Evolutionary conservation across 208 protist genomes (phyloP).

Genomic region (Tritrichomonas foetus): DNA sequence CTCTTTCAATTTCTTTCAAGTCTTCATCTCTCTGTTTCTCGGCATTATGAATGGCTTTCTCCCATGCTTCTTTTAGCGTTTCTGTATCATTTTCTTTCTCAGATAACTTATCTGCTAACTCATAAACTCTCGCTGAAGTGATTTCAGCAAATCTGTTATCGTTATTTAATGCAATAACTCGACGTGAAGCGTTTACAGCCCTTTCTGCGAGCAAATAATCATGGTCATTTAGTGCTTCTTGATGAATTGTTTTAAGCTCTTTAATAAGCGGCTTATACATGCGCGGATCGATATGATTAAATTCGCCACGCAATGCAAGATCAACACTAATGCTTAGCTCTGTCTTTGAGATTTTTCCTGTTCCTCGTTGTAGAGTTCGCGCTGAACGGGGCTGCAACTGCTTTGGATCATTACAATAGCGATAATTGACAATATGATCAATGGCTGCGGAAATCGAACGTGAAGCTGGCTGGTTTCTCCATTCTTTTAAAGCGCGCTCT

Average conservation of each 20-base stretch:
- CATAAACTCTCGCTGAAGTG: background rate
- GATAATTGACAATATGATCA: background rate
- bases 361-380: background rate
- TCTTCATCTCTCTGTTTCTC: background rate
- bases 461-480: slow-evolving; percentile 12
- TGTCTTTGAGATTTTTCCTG: no score
- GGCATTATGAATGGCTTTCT: background rate
- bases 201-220: slow-evolving; percentile 10
- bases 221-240: background rate
- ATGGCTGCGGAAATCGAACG: background rate
- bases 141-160: background rate
- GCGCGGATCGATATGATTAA: background rate
- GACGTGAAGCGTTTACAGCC: background rate
- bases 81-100: background rate
- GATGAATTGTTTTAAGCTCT: background rate
- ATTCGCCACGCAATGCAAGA: no score
- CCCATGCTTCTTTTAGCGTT: background rate
- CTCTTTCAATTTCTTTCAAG: background rate
- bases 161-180: background rate
- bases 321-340: no score
- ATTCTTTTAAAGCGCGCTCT: background rate
- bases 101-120: background rate
- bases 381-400: background rate
- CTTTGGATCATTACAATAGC: slow-evolving; percentile 4
- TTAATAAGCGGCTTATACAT: background rate